phyloP scores from a whole-genome alignment of 352 stramenopile genomes.

The Pythium aristosporum region DNA sequence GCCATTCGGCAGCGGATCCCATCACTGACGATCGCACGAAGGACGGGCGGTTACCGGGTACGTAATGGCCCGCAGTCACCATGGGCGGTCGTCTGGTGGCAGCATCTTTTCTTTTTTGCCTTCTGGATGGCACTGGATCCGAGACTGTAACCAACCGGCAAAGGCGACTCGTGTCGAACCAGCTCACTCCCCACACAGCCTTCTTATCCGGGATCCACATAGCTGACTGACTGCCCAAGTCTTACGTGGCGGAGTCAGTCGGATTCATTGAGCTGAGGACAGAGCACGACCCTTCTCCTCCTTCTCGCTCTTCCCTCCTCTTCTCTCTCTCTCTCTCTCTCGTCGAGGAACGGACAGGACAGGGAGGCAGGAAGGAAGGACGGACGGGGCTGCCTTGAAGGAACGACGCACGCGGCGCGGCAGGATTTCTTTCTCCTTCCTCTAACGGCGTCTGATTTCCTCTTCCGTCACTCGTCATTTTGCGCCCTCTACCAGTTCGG shows the following conservation, averaged over 20 bases:
- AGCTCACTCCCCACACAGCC: neutral
- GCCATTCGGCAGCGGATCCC: neutral
- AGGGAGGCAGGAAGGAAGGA: too few species aligned
- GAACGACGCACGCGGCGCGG: too few species aligned
- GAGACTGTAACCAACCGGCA: too few species aligned
- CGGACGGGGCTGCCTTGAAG: too few species aligned
- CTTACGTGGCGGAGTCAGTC: too few species aligned
- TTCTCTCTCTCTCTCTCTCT: neutral
- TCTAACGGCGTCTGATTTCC: too few species aligned
- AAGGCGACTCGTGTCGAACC: neutral
- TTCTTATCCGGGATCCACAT: too few species aligned
- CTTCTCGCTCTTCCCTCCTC: neutral
- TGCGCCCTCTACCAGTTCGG: neutral
- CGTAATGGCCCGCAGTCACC: neutral
- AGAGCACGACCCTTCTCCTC: neutral
- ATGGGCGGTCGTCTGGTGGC: neutral
- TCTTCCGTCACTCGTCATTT: neutral
- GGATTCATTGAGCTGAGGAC: neutral
- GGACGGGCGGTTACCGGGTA: neutral
- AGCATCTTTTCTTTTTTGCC: neutral
- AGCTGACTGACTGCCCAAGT: too few species aligned
- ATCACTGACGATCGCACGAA: too few species aligned
- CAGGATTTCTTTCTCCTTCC: too few species aligned
- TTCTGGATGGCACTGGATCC: neutral
- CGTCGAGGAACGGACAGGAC: neutral